Evolutionary conservation across 257 asterid species (phyloP), one percentile per base, ranked within the genome.

Genomic region (Capsicum baccatum): DNA sequence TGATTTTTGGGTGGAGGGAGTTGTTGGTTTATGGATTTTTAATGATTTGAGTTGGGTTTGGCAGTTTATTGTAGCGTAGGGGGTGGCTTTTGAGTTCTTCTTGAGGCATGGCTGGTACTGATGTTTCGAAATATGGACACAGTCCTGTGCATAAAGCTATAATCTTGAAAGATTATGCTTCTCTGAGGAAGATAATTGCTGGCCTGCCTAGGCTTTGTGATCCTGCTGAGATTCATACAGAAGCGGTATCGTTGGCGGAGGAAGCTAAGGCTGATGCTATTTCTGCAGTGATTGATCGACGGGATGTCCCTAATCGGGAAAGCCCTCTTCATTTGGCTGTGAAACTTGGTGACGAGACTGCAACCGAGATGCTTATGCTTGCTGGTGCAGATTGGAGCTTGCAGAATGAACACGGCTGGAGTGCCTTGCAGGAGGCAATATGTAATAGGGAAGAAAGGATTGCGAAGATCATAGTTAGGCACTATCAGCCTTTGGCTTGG

Each of bases 351-450:
- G 99, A 97, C 79, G 97, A 91, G 88, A 86, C 90, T 70, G 90
- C 94, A 15, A 88, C 97, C 0, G 99, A 97, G 88, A 91, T 95
- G 97, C 98, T 97, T 80, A 97, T 97, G 98, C 93, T 90, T 83
- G 99, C 99, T 3, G 99, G 98, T 33, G 94, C 97, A 8, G 98
- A 97, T 89, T 97, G 99, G 98, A 97, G 97, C 92, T 89, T 97
- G 90, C 99, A 95, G 85, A 97, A 97, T 56, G 99, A 95, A 47
- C 97, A 90, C 42, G 99, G 99, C 19, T 97, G 99, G 99, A 97
- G 98, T 89, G 97, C 99, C 4, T 69, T 97, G 47, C 98, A 95
- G 90, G 99, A 97, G 89, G 98, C 99, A 26, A 92, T 97, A 83
- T 95, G 99, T 85, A 94, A 80, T 83, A 88, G 92, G 90, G 98